A percentile compares a stretch with the other conserved stretches of the same genome.
These are phyloP conservation scores for Artomyces pyxidatus DNA, from an alignment of 768 basidiomycete species.

Conservation along the genomic window DNA sequence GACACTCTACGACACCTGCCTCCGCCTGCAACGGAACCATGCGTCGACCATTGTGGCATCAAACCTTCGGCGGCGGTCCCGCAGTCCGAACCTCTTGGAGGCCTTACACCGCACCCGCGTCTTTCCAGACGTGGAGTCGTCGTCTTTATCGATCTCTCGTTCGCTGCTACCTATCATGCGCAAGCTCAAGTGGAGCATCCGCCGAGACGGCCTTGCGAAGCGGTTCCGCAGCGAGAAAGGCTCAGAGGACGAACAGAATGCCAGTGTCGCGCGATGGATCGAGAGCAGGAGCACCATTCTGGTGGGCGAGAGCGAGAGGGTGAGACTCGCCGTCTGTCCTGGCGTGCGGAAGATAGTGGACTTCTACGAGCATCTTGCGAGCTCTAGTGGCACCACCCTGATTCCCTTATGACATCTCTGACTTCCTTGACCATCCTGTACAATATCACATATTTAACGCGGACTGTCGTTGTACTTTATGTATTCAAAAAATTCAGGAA, in stretches of 20 bases:
- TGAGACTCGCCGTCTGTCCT: slow-evolving; percentile 63
- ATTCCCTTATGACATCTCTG: too few species aligned
- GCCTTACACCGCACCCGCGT: slow-evolving; percentile 42
- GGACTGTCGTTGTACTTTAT: too few species aligned
- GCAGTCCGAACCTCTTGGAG: slow-evolving; percentile 29
- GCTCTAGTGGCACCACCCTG: too few species aligned
- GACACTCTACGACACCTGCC: slow-evolving; percentile 54
- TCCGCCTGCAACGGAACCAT: slow-evolving; percentile 44
- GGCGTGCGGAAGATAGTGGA: slow-evolving; percentile 47
- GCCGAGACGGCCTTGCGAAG: slow-evolving; percentile 53
- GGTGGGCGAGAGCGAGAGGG: slow-evolving; percentile 53
- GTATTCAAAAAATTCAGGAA: too few species aligned
- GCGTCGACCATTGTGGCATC: slow-evolving; percentile 43
- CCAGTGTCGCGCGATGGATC: slow-evolving; percentile 45
- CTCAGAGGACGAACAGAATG: slow-evolving; percentile 22
- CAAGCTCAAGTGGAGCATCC: slow-evolving; percentile 64
- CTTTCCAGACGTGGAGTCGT: slow-evolving; percentile 57
- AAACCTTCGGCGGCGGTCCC: slow-evolving; percentile 43
- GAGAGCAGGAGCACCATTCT: slow-evolving; percentile 42
- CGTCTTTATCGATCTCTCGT: slow-evolving; percentile 47
- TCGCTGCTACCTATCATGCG: slow-evolving; percentile 56
- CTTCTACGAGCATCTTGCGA: slow-evolving; percentile 43
- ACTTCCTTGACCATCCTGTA: too few species aligned
- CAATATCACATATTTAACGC: too few species aligned
- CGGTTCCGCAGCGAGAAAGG: background rate